Conservation (phyloP, 305 asterid species). For the Vinca major region DNA sequence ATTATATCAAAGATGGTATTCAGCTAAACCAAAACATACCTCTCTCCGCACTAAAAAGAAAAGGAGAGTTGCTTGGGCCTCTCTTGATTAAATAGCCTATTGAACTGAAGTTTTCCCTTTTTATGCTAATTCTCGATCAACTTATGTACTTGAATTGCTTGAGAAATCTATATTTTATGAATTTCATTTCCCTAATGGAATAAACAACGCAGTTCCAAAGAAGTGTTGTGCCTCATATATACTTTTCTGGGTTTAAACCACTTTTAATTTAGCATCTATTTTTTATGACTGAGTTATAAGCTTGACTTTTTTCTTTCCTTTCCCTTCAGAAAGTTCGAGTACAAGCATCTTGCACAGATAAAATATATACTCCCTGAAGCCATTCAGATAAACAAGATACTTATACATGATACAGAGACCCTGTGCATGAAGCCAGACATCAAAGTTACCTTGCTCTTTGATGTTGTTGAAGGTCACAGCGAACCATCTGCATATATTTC, state of each 20-base stretch:
- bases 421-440: slow-evolving; percentile 62
- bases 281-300: neutral
- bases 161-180: neutral
- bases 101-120: neutral
- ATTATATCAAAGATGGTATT: neutral
- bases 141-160: neutral
- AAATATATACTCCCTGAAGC: slow-evolving; percentile 71
- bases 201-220: neutral
- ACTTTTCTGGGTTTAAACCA: neutral
- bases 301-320: slow-evolving; percentile 7
- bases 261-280: neutral
- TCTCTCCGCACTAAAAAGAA: neutral
- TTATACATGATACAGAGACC: slow-evolving; percentile 48
- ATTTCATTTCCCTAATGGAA: neutral
- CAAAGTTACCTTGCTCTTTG: slow-evolving; percentile 42
- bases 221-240: neutral
- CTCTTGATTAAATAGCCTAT: neutral
- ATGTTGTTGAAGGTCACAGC: slow-evolving; percentile 47
- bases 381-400: slow-evolving; percentile 62
- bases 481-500: slow-evolving; percentile 54
- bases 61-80: too few species aligned
- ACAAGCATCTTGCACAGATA: slow-evolving; percentile 66
- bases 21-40: neutral
- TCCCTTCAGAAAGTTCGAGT: slow-evolving; percentile 41
- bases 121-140: neutral